Conservation (phyloP, 2,329 filamentous ascomycete species). For the Penicillium fuscoglaucum region DNA sequence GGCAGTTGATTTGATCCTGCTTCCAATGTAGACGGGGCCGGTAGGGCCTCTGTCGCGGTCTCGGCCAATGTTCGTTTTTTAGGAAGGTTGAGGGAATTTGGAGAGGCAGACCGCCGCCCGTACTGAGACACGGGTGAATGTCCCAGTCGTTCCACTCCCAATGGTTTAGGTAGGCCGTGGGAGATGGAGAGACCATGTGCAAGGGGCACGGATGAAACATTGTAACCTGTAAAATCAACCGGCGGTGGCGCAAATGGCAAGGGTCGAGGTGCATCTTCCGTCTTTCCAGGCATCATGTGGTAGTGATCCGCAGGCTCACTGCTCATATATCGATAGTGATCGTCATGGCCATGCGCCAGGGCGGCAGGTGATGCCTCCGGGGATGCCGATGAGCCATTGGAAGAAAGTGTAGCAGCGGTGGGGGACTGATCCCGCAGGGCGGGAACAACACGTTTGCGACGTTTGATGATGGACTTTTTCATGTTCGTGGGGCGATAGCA, state of each 20-base stretch:
- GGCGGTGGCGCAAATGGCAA: constrained; percentile 45
- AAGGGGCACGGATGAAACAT: constrained; percentile 34
- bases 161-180: constrained; percentile 25
- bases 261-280: constrained; percentile 40
- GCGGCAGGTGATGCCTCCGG: constrained; percentile 42
- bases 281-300: constrained; percentile 43
- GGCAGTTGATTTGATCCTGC: constrained; percentile 41
- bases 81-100: constrained; percentile 30
- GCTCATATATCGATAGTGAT: constrained; percentile 37
- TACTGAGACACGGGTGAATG: constrained; percentile 34
- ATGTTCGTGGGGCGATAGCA: constrained; percentile 93
- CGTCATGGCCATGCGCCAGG: constrained; percentile 33
- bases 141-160: constrained; percentile 34
- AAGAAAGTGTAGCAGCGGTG: constrained; percentile 41
- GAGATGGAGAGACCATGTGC: constrained; percentile 31
- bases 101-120: constrained; percentile 35
- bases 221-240: constrained; percentile 53
- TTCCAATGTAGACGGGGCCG: constrained; percentile 34
- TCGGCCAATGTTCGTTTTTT: constrained; percentile 43
- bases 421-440: constrained; percentile 57
- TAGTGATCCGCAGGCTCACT: constrained; percentile 42
- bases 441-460: constrained; percentile 90
- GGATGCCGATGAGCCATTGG: constrained; percentile 45
- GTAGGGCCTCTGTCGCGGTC: constrained; percentile 30
- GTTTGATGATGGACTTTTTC: constrained; percentile 98